These are phyloP conservation scores for Pisolithus orientalis DNA, from an alignment of 768 basidiomycete species.

Conservation along the genomic window DNA sequence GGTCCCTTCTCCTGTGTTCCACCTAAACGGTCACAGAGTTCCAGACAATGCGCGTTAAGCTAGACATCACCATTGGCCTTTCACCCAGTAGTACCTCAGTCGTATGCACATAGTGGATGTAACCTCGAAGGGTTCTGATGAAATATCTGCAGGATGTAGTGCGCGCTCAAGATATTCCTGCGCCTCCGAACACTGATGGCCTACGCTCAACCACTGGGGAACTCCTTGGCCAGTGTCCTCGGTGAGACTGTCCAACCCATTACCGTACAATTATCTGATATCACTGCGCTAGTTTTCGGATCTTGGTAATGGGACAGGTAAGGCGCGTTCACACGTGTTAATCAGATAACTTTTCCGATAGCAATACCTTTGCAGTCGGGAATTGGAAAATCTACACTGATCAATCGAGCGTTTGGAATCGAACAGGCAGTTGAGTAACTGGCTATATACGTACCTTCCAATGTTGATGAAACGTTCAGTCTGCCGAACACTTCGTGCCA, in stretches of 20 bases:
- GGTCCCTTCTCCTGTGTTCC: too few species aligned
- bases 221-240: slow-evolving; percentile 1
- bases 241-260: neutral
- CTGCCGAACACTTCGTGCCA: neutral
- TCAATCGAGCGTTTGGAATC: slow-evolving; percentile 1
- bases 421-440: neutral
- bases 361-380: neutral
- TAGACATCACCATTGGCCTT: too few species aligned
- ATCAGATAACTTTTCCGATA: neutral
- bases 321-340: neutral
- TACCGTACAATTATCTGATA: neutral
- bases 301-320: slow-evolving; percentile 6
- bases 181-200: neutral
- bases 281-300: slow-evolving; percentile 1
- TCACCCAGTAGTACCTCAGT: too few species aligned
- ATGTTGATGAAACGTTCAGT: neutral
- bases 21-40: too few species aligned
- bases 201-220: neutral
- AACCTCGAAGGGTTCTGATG: too few species aligned
- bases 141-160: too few species aligned
- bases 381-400: slow-evolving; percentile 4
- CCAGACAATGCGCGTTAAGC: too few species aligned
- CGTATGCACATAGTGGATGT: too few species aligned
- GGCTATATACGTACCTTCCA: neutral
- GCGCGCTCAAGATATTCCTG: too few species aligned